Conservation (phyloP, 2,329 filamentous ascomycete genomes). For the Phialemoniopsis sp. region DNA sequence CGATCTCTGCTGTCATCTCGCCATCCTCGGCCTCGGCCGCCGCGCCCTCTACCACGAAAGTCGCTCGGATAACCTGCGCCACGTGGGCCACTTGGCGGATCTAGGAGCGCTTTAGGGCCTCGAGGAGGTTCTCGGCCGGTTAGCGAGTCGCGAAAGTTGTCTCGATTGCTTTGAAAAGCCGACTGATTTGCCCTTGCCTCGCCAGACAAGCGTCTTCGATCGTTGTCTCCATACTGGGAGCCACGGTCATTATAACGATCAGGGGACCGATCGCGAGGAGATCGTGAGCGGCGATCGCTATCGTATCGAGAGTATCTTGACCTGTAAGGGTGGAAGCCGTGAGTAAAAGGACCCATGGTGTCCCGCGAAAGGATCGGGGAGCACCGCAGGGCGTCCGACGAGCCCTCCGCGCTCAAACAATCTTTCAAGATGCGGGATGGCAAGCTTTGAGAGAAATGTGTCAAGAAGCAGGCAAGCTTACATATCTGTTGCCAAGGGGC, state of each 20-base stretch:
- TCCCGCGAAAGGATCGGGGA: neutral
- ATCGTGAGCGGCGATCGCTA: constrained; percentile 59
- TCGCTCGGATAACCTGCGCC: constrained; percentile 64
- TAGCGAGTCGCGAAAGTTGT: constrained; percentile 50
- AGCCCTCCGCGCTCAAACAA: too few species aligned
- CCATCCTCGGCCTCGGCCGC: constrained; percentile 51
- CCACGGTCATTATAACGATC: constrained; percentile 55
- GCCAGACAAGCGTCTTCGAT: constrained; percentile 64
- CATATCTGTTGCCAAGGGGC: too few species aligned
- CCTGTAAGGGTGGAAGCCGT: constrained; percentile 29
- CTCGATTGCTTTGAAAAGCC: constrained; percentile 57
- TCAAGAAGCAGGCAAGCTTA: too few species aligned
- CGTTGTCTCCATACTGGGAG: constrained; percentile 55
- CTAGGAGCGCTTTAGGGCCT: constrained; percentile 75
- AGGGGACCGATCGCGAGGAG: constrained; percentile 65
- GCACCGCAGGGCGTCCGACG: too few species aligned
- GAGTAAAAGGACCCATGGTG: constrained; percentile 11
- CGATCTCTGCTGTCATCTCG: constrained; percentile 60
- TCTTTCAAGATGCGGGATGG: too few species aligned
- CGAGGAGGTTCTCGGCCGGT: constrained; percentile 69
- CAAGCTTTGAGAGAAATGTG: too few species aligned
- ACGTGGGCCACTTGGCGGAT: constrained; percentile 63
- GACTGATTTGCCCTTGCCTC: constrained; percentile 53
- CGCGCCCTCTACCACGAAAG: constrained; percentile 56
- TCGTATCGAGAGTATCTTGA: constrained; percentile 60